phyloP scores from a whole-genome alignment of 169 alveolate species.

The Miamiensis avidus region DNA sequence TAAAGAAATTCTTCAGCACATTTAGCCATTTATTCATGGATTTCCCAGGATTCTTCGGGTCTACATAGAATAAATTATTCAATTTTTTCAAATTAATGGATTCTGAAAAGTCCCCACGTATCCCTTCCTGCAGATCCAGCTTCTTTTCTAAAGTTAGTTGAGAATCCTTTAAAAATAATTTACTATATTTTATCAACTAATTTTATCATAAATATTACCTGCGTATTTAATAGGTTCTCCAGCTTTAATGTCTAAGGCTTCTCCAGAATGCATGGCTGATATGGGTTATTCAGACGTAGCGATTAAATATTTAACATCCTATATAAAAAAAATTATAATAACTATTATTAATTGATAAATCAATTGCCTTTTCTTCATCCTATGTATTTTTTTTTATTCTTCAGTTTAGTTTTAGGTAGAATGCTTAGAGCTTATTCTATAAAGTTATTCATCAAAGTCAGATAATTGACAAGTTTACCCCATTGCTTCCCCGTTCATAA shows the following conservation, averaged over 20 bases:
- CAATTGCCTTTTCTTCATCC: conserved; percentile 78
- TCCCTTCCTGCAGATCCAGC: conserved; percentile 99
- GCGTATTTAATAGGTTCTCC: conserved; percentile 93
- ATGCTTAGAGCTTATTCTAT: conserved; percentile 65
- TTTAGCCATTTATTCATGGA: conserved; percentile 95
- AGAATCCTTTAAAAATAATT: conserved; percentile 35
- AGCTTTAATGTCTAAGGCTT: conserved; percentile 71
- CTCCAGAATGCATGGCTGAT: conserved; percentile 94
- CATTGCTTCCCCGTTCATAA: conserved; percentile 95
- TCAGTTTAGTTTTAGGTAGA: neutral
- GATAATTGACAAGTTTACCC: conserved; percentile 96
- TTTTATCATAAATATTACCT: conserved; percentile 62
- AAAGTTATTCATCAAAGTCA: conserved; percentile 97
- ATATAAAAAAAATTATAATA: too few relatives aligned
- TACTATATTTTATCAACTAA: neutral
- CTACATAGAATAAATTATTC: conserved; percentile 96
- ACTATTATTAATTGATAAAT: too few relatives aligned
- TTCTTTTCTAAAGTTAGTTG: conserved; percentile 99
- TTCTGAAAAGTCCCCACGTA: conserved; percentile 98
- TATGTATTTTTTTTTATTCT: conserved; percentile 7
- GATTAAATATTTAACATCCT: conserved; percentile 87
- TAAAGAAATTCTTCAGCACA: conserved; percentile 96
- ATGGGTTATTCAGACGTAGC: conserved; percentile 99
- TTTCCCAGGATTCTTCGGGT: conserved; percentile 94
- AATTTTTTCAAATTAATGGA: conserved; percentile 99